Evolutionary conservation across 2,329 filamentous ascomycete genomes (phyloP).

Genomic region (Phoma sp.): DNA sequence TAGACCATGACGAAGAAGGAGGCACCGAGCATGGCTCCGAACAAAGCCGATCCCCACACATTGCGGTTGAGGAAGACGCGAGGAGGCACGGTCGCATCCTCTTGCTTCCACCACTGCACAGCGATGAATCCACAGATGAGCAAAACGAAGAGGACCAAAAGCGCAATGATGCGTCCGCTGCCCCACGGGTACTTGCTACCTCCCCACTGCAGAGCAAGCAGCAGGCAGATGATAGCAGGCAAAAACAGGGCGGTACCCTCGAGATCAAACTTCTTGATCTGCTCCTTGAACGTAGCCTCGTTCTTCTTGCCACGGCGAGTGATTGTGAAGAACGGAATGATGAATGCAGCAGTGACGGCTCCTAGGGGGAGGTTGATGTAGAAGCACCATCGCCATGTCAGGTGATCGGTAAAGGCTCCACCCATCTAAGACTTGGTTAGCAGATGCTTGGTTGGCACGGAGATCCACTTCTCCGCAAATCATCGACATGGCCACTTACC

Average conservation of each 20-base stretch:
- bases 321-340: constrained; percentile 49
- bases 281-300: constrained; percentile 44
- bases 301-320: constrained; percentile 43
- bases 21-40: constrained; percentile 51
- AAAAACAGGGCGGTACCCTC: constrained; percentile 53
- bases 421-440: constrained; percentile 49
- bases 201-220: constrained; percentile 60
- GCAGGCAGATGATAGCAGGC: constrained; percentile 55
- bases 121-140: constrained; percentile 51
- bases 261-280: constrained; percentile 56
- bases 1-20: constrained; percentile 55
- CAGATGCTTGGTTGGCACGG: constrained; percentile 12
- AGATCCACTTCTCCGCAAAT: constrained; percentile 12
- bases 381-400: constrained; percentile 57
- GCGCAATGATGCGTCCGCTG: constrained; percentile 54
- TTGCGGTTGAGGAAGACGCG: constrained; percentile 55
- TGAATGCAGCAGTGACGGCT: constrained; percentile 51
- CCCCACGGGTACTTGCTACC: constrained; percentile 56
- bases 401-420: constrained; percentile 54
- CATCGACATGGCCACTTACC: constrained; percentile 26
- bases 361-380: constrained; percentile 59
- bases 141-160: constrained; percentile 55
- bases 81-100: constrained; percentile 55
- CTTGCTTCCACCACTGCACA: constrained; percentile 53
- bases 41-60: constrained; percentile 52